Evolutionary conservation across 306 rosid species (phyloP).

Genomic region (Mimosa pudica): DNA sequence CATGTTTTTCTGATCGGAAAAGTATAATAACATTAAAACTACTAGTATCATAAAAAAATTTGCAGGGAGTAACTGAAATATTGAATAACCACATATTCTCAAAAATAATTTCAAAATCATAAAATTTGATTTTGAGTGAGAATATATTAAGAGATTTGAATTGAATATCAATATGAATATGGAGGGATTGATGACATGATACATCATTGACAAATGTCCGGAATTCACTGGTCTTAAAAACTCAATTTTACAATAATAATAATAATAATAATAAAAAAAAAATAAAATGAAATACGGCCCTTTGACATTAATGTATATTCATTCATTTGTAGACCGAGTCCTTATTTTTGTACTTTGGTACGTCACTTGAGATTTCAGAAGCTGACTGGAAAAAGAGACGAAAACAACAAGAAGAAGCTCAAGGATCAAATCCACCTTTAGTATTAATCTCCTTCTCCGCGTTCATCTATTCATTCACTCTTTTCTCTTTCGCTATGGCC

Average conservation of each 20-base stretch:
- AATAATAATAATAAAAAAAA: background rate
- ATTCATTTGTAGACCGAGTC: background rate
- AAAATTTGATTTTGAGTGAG: too few relatives aligned
- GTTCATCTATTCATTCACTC: slow-evolving; percentile 29
- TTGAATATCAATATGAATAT: too few relatives aligned
- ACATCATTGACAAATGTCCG: background rate
- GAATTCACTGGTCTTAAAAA: background rate
- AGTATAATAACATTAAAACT: too few relatives aligned
- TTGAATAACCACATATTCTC: too few relatives aligned
- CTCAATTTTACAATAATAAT: too few relatives aligned
- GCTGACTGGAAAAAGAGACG: slow-evolving; percentile 49
- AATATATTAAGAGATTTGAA: too few relatives aligned
- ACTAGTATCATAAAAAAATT: too few relatives aligned
- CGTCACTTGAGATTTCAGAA: slow-evolving; percentile 45
- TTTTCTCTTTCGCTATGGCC: slow-evolving; percentile 52
- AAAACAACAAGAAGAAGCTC: background rate
- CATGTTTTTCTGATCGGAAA: too few relatives aligned
- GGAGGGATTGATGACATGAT: too few relatives aligned
- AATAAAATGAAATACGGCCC: background rate
- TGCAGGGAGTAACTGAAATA: too few relatives aligned
- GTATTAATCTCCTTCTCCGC: background rate
- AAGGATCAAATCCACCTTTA: background rate
- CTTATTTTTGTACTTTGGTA: slow-evolving; percentile 10
- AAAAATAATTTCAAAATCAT: too few relatives aligned
- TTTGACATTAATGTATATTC: too few relatives aligned